These are phyloP conservation scores for Rhodosporidiobolus sp. DNA, from an alignment of 768 basidiomycete genomes.

Conservation along the genomic window DNA sequence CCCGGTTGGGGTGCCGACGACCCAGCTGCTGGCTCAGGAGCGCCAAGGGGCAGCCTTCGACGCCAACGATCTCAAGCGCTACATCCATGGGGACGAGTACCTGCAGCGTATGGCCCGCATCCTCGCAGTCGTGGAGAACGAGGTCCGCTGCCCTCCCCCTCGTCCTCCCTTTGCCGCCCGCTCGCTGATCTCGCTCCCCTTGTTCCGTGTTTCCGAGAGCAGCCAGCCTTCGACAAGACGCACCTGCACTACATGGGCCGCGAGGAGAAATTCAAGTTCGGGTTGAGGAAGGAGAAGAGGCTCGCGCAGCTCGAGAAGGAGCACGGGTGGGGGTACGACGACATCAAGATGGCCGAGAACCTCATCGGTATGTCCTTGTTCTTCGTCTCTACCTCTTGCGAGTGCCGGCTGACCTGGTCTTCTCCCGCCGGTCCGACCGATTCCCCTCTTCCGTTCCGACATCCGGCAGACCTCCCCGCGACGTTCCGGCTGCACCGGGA, in stretches of 20 bases:
- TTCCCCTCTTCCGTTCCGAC: too few relatives aligned
- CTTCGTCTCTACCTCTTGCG: slow-evolving; percentile 38
- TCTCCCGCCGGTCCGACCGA: too few relatives aligned
- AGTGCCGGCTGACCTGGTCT: background rate
- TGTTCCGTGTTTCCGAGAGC: background rate
- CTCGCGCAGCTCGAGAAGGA: slow-evolving; percentile 41
- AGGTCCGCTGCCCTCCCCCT: slow-evolving; percentile 33
- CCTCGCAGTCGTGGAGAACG: slow-evolving; percentile 34
- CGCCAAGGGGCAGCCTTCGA: slow-evolving; percentile 23
- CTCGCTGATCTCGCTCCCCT: too few relatives aligned
- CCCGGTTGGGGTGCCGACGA: too few relatives aligned
- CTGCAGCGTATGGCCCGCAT: slow-evolving; percentile 32
- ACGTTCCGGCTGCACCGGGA: background rate
- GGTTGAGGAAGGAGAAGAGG: slow-evolving; percentile 44
- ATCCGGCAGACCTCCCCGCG: too few relatives aligned
- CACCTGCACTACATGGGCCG: slow-evolving; percentile 43
- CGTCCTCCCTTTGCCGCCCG: too few relatives aligned
- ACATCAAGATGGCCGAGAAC: slow-evolving; percentile 40
- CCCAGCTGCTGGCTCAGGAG: too few relatives aligned
- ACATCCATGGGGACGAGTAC: slow-evolving; percentile 32
- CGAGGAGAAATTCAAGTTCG: slow-evolving; percentile 42
- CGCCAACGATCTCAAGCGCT: slow-evolving; percentile 26
- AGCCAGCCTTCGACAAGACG: slow-evolving; percentile 46
- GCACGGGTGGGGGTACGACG: slow-evolving; percentile 37
- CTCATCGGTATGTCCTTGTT: slow-evolving; percentile 38